Evolutionary conservation across 2,329 filamentous ascomycete genomes (phyloP).

Genomic region (Alternaria atra): DNA sequence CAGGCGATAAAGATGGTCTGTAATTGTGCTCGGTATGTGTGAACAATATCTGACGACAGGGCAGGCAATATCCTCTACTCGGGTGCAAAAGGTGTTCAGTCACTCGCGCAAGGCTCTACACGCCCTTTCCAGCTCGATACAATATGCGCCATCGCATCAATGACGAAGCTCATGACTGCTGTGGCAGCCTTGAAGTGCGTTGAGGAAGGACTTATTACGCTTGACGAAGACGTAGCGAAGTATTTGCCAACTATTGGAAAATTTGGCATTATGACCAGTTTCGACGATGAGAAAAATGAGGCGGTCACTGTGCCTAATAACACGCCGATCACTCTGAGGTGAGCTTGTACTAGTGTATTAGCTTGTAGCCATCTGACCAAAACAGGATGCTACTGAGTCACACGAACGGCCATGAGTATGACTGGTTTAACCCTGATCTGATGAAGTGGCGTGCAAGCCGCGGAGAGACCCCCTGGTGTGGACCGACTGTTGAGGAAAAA

Average conservation of each 20-base stretch:
- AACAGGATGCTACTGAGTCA: constrained; percentile 55
- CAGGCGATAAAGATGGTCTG: constrained; percentile 13
- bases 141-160: constrained; percentile 58
- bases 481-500: constrained; percentile 59
- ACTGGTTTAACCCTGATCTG: constrained; percentile 56
- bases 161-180: constrained; percentile 44
- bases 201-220: constrained; percentile 32
- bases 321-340: constrained; percentile 55
- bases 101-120: constrained; percentile 4
- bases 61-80: constrained; percentile 16
- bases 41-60: background rate
- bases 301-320: constrained; percentile 41
- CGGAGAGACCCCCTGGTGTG: constrained; percentile 53
- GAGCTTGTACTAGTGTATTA: background rate
- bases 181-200: constrained; percentile 32
- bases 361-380: background rate
- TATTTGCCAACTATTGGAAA: constrained; percentile 44
- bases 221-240: constrained; percentile 29
- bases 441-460: constrained; percentile 44
- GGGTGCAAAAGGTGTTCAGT: constrained; percentile 8
- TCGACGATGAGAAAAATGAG: constrained; percentile 25
- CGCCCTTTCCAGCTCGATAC: constrained; percentile 19
- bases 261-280: constrained; percentile 40
- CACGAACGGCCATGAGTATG: constrained; percentile 57
- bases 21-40: background rate